Evolutionary conservation across 1,284 basidiomycete genomes (phyloP).

Genomic region (Lignosus rhinocerotis): DNA sequence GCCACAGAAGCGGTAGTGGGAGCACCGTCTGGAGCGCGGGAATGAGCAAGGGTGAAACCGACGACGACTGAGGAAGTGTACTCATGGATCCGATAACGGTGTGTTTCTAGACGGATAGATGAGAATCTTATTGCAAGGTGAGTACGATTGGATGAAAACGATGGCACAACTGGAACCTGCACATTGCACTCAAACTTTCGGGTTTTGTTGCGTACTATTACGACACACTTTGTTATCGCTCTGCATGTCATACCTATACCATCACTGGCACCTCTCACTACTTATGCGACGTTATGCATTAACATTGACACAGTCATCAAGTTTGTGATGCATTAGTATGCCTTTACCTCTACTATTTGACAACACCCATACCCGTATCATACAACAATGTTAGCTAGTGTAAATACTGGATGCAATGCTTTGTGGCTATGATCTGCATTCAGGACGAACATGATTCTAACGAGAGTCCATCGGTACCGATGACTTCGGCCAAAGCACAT

Average conservation of each 20-base stretch:
- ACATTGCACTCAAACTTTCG: background rate
- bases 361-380: conserved; percentile 20
- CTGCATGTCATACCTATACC: conserved; percentile 18
- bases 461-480: background rate
- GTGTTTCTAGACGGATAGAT: conserved; percentile 11
- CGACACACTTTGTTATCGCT: background rate
- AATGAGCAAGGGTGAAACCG: conserved; percentile 61
- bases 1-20: conserved; percentile 60
- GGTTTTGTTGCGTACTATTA: background rate
- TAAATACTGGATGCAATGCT: conserved; percentile 14
- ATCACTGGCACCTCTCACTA: background rate
- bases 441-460: background rate
- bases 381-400: conserved; percentile 18
- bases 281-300: conserved; percentile 12
- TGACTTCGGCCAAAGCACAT: background rate
- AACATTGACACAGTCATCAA: conserved; percentile 3
- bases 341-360: conserved; percentile 14
- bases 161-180: conserved; percentile 1
- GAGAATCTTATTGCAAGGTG: conserved; percentile 5
- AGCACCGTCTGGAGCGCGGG: conserved; percentile 85
- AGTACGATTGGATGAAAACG: conserved; percentile 16
- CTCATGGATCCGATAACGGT: conserved; percentile 10
- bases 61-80: conserved; percentile 30
- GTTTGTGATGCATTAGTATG: conserved; percentile 23
- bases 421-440: background rate